These are phyloP conservation scores for Scenedesmus sp. DNA, from an alignment of 163 green algal species.

Conservation along the genomic window DNA sequence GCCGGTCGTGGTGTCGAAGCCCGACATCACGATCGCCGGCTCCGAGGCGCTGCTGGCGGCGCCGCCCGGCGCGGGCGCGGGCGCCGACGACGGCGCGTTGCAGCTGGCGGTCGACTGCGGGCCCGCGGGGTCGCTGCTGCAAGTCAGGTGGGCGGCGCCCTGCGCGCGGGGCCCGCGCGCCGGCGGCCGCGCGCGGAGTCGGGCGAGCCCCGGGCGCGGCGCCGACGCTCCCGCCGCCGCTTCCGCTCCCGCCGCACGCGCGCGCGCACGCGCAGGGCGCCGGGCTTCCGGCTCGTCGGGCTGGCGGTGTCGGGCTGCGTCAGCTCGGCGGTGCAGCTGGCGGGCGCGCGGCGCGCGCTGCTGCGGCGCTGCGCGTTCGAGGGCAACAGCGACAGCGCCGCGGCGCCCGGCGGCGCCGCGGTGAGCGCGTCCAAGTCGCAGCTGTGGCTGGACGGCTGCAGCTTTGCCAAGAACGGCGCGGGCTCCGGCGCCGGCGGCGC, in stretches of 20 bases:
- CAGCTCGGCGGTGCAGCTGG: conserved; percentile 26
- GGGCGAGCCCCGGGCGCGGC: no score
- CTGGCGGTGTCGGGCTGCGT: conserved; percentile 25
- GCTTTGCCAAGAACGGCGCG: conserved; percentile 20
- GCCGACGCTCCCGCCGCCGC: no score
- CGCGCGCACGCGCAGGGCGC: conserved; percentile 39
- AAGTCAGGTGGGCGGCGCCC: conserved; percentile 31
- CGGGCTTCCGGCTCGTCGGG: conserved; percentile 18
- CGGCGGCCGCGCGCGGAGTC: no score
- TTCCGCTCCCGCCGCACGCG: background rate
- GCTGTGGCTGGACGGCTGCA: conserved; percentile 40
- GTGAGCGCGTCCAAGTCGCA: conserved; percentile 15
- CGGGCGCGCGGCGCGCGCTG: background rate
- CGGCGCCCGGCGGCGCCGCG: conserved; percentile 2
- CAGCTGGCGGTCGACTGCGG: conserved; percentile 22
- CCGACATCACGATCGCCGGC: conserved; percentile 34
- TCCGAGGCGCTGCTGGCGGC: no score
- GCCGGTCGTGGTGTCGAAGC: conserved; percentile 24
- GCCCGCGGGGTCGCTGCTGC: conserved; percentile 16
- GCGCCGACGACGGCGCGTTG: background rate
- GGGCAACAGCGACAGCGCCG: conserved; percentile 5
- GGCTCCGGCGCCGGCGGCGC: conserved; percentile 18
- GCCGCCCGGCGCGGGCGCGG: no score
- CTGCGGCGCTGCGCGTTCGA: conserved; percentile 26
- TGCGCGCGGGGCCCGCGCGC: no score